phyloP scores from a whole-genome alignment of 2,329 filamentous ascomycete species.

The Coleophoma eucalyptorum region DNA sequence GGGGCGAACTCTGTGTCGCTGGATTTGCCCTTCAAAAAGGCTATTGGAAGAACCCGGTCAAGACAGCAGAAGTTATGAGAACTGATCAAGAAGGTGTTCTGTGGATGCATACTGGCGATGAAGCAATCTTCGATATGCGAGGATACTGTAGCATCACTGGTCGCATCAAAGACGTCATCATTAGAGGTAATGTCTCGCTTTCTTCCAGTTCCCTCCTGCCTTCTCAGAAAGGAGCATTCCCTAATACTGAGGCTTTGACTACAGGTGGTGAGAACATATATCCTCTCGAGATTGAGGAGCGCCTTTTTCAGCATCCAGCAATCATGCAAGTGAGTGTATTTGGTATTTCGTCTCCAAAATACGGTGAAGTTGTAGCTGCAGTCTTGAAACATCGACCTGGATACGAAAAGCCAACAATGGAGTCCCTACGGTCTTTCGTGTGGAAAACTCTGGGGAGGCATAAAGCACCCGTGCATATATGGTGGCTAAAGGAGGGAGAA shows the following conservation, averaged over 20 bases:
- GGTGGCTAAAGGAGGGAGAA: constrained; percentile 62
- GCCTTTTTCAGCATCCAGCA: constrained; percentile 50
- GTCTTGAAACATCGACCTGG: background rate
- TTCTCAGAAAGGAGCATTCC: background rate
- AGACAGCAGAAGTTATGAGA: constrained; percentile 25
- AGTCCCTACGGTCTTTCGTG: constrained; percentile 64
- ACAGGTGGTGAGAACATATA: constrained; percentile 52
- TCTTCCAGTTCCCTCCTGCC: background rate
- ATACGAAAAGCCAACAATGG: constrained; percentile 45
- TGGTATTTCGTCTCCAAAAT: constrained; percentile 57
- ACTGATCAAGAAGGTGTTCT: constrained; percentile 22
- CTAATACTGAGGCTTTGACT: constrained; percentile 1
- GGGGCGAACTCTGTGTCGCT: constrained; percentile 61
- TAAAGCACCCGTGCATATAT: constrained; percentile 67
- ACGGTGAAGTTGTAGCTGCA: constrained; percentile 57
- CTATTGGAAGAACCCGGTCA: constrained; percentile 55
- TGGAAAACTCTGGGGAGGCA: constrained; percentile 57
- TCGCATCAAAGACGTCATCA: constrained; percentile 68
- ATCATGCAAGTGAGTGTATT: constrained; percentile 58
- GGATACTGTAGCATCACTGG: constrained; percentile 54
- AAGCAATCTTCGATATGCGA: constrained; percentile 43
- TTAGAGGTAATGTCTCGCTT: constrained; percentile 42
- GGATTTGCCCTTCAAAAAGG: constrained; percentile 57
- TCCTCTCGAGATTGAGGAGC: constrained; percentile 65
- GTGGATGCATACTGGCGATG: constrained; percentile 53